Base-by-base conservation (phyloP, 1,284 basidiomycete species). In the Schizophyllum commune region DNA sequence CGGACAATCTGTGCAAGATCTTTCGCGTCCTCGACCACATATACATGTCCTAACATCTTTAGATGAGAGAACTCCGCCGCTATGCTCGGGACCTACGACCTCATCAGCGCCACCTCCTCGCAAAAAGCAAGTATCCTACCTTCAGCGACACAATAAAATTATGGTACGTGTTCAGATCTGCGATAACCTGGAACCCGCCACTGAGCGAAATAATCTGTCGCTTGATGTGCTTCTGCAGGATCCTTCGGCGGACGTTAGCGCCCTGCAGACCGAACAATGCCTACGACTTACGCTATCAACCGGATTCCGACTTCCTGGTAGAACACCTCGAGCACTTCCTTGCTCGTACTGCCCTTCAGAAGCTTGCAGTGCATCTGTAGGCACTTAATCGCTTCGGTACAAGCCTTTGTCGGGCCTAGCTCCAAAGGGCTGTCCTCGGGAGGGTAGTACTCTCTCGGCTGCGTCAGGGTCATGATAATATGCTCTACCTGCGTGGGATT, bases 1-100 rank as follows among this genome's bases (percentile, higher is more conserved):
- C 94, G 79, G 20, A 98, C 94, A 68, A 98, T 96, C 75, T 94
- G 89, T 32, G 94, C 95, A 4, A 99, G 79, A 70, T 98, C 95
- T 68, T 94, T 96, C 0, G 94, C 94, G 64, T 96, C 93, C 66
- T 90, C 88, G 6, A 92, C 90, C 57, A 98, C 93, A 72, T 89
- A 99, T 7, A 98, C 91, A 69, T 97, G 94, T 0, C 95, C 96
- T 6, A 98, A 79, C 92, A 98, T 96, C 74, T 97, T 98, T 61
- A 99, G 81, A 67, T 95, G 89, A 15, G 94, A 88, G 68, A 98
- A 98, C 65, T 97, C 94, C 0, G 87, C 80, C 0, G 88, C 87
- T 20, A 98, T 88, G 22, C 78, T 75, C 20, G 84, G 77, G 1
- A 87, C 78, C 82, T 84, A 61, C 61, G 11, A 53, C 52, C 22